Base-by-base conservation (phyloP, 2,329 filamentous ascomycete genomes). In the Phaeosphaeriaceae sp. region DNA sequence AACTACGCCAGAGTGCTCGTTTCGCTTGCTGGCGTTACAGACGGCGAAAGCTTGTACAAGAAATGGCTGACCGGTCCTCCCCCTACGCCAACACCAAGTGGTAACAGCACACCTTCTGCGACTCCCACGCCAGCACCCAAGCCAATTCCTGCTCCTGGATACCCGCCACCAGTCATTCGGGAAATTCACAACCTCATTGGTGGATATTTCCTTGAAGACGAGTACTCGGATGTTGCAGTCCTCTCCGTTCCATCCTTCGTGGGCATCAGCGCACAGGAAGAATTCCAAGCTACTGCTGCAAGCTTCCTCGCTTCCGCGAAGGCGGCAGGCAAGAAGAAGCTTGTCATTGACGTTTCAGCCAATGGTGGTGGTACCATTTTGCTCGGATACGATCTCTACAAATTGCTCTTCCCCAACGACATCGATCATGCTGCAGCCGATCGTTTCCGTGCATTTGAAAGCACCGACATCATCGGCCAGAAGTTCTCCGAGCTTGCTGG, bases 331-430 rank as follows among this genome's bases (percentile, higher is more conserved):
- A 88, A 87, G 76, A 86, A 81, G 47, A 86, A 86, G 71, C 81
- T 89, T 0, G 82, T 89, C 11, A 77, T 89, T 27, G 86, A 89
- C 62, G 74, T 89, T 6, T 82, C 81, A 3, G 81, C 80, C 48
- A 89, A 89, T 63, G 83, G 82, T 1, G 87, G 87, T 44, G 87
- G 87, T 22, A 82, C 80, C 15, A 84, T 89, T 46, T 70, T 87
- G 7, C 81, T 84, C n/a, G 87, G 85, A 17, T 87, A 86, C 62
- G 86, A 88, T 67, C 79, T 89, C 24, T 88, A 89, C 76, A 84
- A 85, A 53, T 74, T 82, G 70, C 77, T 88, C 0, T 84, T 85
- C 76, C 85, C 85, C 0, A 61, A 66, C 5, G 74, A 79, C 13
- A 76, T 82, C 9, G 74, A 80, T 3, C 80, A 81, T 3, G 85